phyloP scores from a whole-genome alignment of 2,329 filamentous ascomycete genomes.

The Cadophora malorum region DNA sequence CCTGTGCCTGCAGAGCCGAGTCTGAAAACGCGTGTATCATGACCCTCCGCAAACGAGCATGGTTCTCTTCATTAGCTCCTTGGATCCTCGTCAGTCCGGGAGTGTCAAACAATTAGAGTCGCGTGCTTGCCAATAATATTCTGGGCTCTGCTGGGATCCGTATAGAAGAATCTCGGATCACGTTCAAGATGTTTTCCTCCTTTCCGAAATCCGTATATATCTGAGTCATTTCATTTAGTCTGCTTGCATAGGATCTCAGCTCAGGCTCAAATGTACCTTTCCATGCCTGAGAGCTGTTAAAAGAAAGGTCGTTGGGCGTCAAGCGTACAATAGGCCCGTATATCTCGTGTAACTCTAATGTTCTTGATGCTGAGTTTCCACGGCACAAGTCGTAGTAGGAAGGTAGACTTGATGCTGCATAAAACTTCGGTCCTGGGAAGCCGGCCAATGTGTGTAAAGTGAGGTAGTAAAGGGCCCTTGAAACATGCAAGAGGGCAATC shows the following conservation, averaged over 20 bases:
- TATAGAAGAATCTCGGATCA: not conserved
- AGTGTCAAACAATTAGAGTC: not conserved
- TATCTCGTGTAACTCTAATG: constrained; percentile 7
- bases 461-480: not conserved
- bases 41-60: not conserved
- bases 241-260: too few species aligned
- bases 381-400: not conserved
- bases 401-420: not conserved
- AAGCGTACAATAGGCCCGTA: constrained; percentile 18
- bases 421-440: not conserved
- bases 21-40: constrained; percentile 11
- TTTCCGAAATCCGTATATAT: constrained; percentile 12
- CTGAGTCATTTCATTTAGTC: not conserved
- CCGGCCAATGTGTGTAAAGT: not conserved
- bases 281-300: constrained; percentile 7
- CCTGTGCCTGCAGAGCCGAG: not conserved
- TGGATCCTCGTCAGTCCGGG: not conserved
- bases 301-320: constrained; percentile 14
- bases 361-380: constrained; percentile 4
- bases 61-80: not conserved
- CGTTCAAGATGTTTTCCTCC: not conserved
- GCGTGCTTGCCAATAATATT: constrained; percentile 5
- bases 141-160: not conserved
- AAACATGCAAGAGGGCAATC: not conserved
- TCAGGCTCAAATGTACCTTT: not conserved